These are phyloP conservation scores for Dichotomopilus funicola DNA, from an alignment of 2,329 filamentous ascomycete genomes.

Conservation along the genomic window DNA sequence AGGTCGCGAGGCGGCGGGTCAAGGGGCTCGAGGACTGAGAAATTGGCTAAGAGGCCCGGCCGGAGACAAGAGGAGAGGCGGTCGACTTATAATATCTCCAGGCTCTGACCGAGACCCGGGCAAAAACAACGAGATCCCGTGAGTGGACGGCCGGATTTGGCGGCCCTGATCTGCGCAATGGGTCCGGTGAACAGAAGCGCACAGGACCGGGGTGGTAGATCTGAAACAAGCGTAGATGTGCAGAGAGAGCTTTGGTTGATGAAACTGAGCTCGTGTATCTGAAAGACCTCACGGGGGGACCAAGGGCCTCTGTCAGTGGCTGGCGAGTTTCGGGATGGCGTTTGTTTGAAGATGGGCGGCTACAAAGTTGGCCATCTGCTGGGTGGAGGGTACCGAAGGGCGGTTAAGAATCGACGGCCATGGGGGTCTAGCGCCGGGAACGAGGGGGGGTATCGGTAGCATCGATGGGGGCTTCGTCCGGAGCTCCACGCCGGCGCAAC, in stretches of 20 bases:
- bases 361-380: slow-evolving; percentile 30
- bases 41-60: slow-evolving; percentile 30
- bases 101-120: slow-evolving; percentile 15
- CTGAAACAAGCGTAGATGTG: slow-evolving; percentile 31
- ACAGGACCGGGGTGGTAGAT: slow-evolving; percentile 26
- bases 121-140: slow-evolving; percentile 17
- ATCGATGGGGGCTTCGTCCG: background rate
- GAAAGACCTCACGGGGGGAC: slow-evolving; percentile 35
- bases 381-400: slow-evolving; percentile 27
- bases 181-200: slow-evolving; percentile 12
- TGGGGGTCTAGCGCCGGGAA: slow-evolving; percentile 1
- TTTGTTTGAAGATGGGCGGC: slow-evolving; percentile 44
- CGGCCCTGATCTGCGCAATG: slow-evolving; percentile 8
- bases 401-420: slow-evolving; percentile 29
- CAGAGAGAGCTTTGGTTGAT: slow-evolving; percentile 32
- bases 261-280: slow-evolving; percentile 50
- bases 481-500: slow-evolving; percentile 2
- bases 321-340: slow-evolving; percentile 37
- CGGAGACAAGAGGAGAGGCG: slow-evolving; percentile 19
- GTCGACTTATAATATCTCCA: slow-evolving; percentile 26
- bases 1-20: slow-evolving; percentile 21
- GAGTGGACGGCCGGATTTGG: slow-evolving; percentile 10
- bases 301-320: slow-evolving; percentile 47
- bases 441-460: slow-evolving; percentile 9
- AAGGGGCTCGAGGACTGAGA: slow-evolving; percentile 29